Percentiles rank a stretch among this genome's conserved stretches.
Evolutionary conservation across 345 rosid species (phyloP).

Genomic region (Eucalyptus erythrocorys): DNA sequence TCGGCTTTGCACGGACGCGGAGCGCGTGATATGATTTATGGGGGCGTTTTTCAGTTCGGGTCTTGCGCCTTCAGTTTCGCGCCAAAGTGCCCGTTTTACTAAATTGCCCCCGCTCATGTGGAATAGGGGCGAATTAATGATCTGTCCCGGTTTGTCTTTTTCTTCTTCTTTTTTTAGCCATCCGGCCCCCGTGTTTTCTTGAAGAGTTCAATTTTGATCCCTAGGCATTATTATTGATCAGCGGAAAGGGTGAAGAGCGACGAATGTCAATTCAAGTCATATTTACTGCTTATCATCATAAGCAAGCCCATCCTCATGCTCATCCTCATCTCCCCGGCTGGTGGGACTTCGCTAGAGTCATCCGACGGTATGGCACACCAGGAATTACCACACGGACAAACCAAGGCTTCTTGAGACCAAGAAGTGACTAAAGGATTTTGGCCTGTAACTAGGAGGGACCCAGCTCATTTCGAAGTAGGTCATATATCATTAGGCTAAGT

Average conservation of each 20-base stretch:
- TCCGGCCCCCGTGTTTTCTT: not conserved
- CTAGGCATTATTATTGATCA: not conserved
- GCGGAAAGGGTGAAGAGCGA: not conserved
- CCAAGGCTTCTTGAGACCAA: not conserved
- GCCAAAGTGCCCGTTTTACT: not conserved
- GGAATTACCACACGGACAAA: no score
- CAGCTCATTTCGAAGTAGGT: not conserved
- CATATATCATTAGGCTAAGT: no score
- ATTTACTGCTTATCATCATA: not conserved
- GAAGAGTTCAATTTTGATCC: not conserved
- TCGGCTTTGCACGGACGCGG: not conserved
- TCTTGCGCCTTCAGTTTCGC: constrained; percentile 15
- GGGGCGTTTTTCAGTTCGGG: constrained; percentile 1
- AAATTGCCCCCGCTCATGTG: not conserved
- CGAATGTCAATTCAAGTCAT: not conserved
- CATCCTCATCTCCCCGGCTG: no score
- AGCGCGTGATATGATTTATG: not conserved
- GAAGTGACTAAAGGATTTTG: not conserved
- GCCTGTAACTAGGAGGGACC: not conserved
- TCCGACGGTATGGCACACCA: not conserved
- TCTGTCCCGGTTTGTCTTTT: not conserved
- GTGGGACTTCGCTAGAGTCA: not conserved
- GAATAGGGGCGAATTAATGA: not conserved
- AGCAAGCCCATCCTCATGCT: not conserved
- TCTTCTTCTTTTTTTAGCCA: not conserved